Evolutionary conservation across 176 grass and related monocot genomes (phyloP), one percentile per base, ranked within the genome.

Genomic region (Urochloa ruziziensis): DNA sequence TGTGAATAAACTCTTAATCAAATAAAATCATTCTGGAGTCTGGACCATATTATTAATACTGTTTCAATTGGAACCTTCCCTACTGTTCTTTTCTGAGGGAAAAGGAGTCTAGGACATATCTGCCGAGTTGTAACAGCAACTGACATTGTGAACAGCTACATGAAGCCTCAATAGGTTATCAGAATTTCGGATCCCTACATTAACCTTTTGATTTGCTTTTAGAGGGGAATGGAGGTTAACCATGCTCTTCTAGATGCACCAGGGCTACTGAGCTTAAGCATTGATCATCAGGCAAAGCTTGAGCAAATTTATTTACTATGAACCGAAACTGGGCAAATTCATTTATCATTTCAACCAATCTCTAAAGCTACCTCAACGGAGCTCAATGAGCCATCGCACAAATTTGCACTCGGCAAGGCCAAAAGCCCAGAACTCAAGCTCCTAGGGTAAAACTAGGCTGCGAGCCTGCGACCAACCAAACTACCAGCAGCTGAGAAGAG

Each of bases 1-100:
- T 53, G 24, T 21, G 34, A 74, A 57, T 24, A 12, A 83, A 70
- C 74, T 24, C 62, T 25, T 63, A 84, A 72, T 35, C 17, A 77
- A 82, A 28, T 42, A 21, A 79, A 16, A 21, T 33, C 28, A 66
- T 6, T 37, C 12, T 58, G 19, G 44, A 80, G 21, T 56, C 37
- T 72, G 37, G 44, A 29, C 36, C 25, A 1, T 17, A 67, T 39
- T 39, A 39, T n/a, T 10, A 13, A 39, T 13, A 67, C 3, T 39
- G 39, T 67, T 66, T 68, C n/a, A 44, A 40, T 16, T 70, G 66
- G n/a, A n/a, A 23, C 19, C 21, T 44, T 23, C 35, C 37, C 23
- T 43, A 21, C 23, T 25, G 23, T 42, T 69, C 37, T 69, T 44
- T 69, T 44, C 37, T 3, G n/a, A 13, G 21, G 2, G 36, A 67